Evolutionary conservation across 1,284 basidiomycete genomes (phyloP).

Genomic region (Porodaedalea pini): DNA sequence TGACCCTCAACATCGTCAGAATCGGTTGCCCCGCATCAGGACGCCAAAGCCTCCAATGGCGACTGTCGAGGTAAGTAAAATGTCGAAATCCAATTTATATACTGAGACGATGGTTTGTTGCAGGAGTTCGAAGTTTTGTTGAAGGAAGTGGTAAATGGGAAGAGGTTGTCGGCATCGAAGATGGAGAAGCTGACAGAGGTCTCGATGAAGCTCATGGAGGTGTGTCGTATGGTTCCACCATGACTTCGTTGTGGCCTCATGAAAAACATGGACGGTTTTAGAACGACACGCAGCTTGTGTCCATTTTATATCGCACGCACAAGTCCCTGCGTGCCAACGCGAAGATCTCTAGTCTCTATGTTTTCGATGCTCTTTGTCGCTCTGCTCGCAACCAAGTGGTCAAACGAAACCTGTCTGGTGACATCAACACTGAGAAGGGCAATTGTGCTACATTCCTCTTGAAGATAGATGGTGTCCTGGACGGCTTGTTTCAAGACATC

Average conservation of each 20-base stretch:
- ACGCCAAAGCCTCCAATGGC: no score
- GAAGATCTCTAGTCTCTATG: constrained; percentile 84
- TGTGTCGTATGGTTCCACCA: constrained; percentile 34
- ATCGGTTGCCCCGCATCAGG: no score
- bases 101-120: not conserved
- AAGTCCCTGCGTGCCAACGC: constrained; percentile 60
- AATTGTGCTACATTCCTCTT: constrained; percentile 78
- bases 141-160: constrained; percentile 75
- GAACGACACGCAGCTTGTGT: constrained; percentile 83
- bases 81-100: not conserved
- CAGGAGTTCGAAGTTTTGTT: constrained; percentile 73
- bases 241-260: not conserved
- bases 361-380: constrained; percentile 85
- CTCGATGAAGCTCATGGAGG: constrained; percentile 70
- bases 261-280: constrained; percentile 32
- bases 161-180: constrained; percentile 80
- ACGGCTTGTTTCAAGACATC: constrained; percentile 82
- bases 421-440: constrained; percentile 54
- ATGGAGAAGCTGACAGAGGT: constrained; percentile 72
- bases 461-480: constrained; percentile 83
- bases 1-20: no score
- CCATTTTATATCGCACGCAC: constrained; percentile 81
- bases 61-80: constrained; percentile 8
- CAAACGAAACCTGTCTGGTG: constrained; percentile 59
- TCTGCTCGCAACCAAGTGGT: constrained; percentile 68